Conservation (phyloP, 78 protist genomes). For the Dictyostelium purpureum region DNA sequence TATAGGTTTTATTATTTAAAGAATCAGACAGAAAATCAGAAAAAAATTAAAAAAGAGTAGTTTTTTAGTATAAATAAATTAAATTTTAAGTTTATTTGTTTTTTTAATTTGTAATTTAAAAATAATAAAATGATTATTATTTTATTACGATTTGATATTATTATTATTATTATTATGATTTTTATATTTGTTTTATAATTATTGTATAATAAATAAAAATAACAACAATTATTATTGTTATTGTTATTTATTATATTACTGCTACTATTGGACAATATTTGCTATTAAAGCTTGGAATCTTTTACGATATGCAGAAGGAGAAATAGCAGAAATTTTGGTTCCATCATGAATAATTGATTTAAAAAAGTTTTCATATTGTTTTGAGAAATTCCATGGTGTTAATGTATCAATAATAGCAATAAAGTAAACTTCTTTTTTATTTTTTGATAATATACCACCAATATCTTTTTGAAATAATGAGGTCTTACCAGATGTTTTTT, state of each 20-base stretch:
- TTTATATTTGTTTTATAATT: too few relatives aligned
- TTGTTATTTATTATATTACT: background rate
- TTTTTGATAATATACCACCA: slow-evolving; percentile 63
- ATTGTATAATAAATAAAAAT: too few relatives aligned
- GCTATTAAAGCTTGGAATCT: slow-evolving; percentile 36
- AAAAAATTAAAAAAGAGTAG: too few relatives aligned
- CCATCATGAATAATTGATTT: slow-evolving; percentile 49
- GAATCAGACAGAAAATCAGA: too few relatives aligned
- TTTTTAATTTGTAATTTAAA: too few relatives aligned
- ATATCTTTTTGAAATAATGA: slow-evolving; percentile 50
- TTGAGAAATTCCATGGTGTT: slow-evolving; percentile 63
- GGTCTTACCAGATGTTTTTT: background rate
- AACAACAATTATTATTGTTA: background rate
- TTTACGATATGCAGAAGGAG: slow-evolving; percentile 17
- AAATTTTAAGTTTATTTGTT: too few relatives aligned
- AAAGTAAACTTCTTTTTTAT: slow-evolving; percentile 73
- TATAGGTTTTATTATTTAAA: too few relatives aligned
- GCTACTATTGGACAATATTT: background rate
- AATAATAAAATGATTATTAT: too few relatives aligned
- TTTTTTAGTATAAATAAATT: too few relatives aligned
- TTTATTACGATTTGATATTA: too few relatives aligned
- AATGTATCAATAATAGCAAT: slow-evolving; percentile 67
- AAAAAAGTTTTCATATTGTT: slow-evolving; percentile 56
- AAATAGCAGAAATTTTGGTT: slow-evolving; percentile 31
- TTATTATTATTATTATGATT: too few relatives aligned